A percentile compares a stretch with the other conserved stretches of the same genome.
These are phyloP conservation scores for Ceratobasidium sp. DNA, from an alignment of 1,284 basidiomycete genomes.

Conservation along the genomic window DNA sequence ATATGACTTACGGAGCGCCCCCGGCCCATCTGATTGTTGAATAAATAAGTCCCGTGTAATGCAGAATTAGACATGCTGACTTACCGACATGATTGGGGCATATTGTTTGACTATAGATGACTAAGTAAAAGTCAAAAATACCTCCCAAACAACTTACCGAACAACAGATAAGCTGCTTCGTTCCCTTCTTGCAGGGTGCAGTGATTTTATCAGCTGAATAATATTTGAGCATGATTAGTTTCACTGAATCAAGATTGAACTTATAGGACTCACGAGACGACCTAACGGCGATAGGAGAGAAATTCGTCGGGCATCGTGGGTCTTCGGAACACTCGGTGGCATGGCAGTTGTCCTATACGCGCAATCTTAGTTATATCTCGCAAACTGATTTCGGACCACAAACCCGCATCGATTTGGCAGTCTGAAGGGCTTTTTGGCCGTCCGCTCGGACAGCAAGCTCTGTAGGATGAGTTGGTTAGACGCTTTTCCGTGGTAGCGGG, in stretches of 20 bases:
- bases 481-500: too few relatives aligned
- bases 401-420: not conserved
- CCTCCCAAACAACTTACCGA: not conserved
- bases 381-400: too few relatives aligned
- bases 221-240: too few relatives aligned
- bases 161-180: not conserved
- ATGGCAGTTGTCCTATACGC: slow-evolving; percentile 1
- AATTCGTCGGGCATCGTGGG: not conserved
- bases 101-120: slow-evolving; percentile 7
- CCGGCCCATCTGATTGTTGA: slow-evolving; percentile 6
- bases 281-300: not conserved
- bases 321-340: slow-evolving; percentile 15
- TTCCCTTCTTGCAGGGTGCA: slow-evolving; percentile 16
- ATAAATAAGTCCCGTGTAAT: not conserved
- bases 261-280: not conserved
- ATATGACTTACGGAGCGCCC: not conserved
- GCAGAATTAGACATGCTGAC: not conserved
- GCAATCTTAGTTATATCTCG: too few relatives aligned
- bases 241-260: too few relatives aligned
- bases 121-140: not conserved
- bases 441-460: not conserved
- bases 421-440: not conserved
- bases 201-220: slow-evolving; percentile 9
- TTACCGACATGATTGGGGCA: slow-evolving; percentile 19
- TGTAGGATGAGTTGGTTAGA: too few relatives aligned